Percentiles rank a stretch among this genome's conserved stretches.
These are phyloP conservation scores for Blastomyces parvus DNA, from an alignment of 2,329 filamentous ascomycete species.

Conservation along the genomic window DNA sequence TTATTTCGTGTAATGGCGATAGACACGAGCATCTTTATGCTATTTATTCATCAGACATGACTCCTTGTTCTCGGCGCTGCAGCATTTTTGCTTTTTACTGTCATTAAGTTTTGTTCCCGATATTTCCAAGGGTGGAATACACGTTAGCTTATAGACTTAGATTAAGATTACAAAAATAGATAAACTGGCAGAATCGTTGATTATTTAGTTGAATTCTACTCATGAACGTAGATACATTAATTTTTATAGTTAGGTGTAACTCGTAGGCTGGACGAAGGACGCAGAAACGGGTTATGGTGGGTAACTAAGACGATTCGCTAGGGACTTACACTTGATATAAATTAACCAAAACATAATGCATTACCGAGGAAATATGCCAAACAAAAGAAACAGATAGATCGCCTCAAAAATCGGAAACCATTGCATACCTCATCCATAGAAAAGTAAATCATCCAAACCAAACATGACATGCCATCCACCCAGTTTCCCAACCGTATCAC, in stretches of 20 bases:
- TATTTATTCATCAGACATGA: neutral
- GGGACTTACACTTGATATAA: neutral
- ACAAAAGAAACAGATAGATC: neutral
- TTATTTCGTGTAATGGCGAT: neutral
- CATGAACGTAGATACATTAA: neutral
- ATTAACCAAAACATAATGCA: neutral
- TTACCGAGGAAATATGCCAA: neutral
- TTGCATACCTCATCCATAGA: neutral
- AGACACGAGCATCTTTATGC: neutral
- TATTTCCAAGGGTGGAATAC: neutral
- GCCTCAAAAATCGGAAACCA: neutral
- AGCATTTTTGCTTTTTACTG: neutral
- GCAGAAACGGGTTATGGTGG: conserved; percentile 5
- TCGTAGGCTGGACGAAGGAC: neutral
- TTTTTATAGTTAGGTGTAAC: neutral
- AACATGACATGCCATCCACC: neutral
- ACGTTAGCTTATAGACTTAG: neutral
- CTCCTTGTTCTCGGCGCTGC: neutral
- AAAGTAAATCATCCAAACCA: neutral
- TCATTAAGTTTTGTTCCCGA: neutral
- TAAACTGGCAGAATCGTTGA: neutral
- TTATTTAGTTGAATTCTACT: neutral
- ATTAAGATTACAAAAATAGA: neutral
- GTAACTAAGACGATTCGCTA: neutral
- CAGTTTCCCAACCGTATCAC: neutral